Percentiles rank a stretch among this genome's conserved stretches.
Evolutionary conservation across 345 rosid genomes (phyloP).

Genomic region (Hibiscus tridactylites): DNA sequence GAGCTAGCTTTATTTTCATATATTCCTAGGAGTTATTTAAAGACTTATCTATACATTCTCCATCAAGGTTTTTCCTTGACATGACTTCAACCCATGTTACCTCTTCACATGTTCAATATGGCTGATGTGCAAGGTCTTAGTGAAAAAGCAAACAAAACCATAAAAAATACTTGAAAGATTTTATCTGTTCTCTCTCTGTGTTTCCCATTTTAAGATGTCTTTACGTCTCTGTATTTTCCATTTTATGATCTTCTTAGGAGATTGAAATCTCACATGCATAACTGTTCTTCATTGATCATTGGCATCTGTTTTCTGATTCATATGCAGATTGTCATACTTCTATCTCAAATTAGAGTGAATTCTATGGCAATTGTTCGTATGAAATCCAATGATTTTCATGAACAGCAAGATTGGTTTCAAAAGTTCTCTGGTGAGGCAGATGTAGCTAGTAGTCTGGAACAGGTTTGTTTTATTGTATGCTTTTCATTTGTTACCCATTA

Average conservation of each 20-base stretch:
- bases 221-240: slow-evolving; percentile 4
- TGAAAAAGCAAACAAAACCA: neutral
- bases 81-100: neutral
- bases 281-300: neutral
- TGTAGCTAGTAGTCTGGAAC: slow-evolving; percentile 50
- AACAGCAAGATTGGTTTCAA: slow-evolving; percentile 26
- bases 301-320: slow-evolving; percentile 15
- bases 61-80: neutral
- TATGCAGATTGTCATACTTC: slow-evolving; percentile 52
- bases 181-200: neutral
- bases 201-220: neutral
- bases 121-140: neutral
- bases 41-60: neutral
- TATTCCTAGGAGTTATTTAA: neutral
- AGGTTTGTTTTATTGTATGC: slow-evolving; percentile 40
- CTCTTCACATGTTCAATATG: neutral
- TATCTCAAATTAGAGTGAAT: slow-evolving; percentile 77
- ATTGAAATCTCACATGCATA: neutral
- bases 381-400: slow-evolving; percentile 38
- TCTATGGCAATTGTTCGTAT: slow-evolving; percentile 64
- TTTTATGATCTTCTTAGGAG: neutral
- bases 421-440: slow-evolving; percentile 22
- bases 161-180: neutral
- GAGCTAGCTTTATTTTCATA: neutral
- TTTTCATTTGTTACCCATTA: neutral